phyloP scores from a whole-genome alignment of 1,284 basidiomycete genomes.

The Puccinia coronata region DNA sequence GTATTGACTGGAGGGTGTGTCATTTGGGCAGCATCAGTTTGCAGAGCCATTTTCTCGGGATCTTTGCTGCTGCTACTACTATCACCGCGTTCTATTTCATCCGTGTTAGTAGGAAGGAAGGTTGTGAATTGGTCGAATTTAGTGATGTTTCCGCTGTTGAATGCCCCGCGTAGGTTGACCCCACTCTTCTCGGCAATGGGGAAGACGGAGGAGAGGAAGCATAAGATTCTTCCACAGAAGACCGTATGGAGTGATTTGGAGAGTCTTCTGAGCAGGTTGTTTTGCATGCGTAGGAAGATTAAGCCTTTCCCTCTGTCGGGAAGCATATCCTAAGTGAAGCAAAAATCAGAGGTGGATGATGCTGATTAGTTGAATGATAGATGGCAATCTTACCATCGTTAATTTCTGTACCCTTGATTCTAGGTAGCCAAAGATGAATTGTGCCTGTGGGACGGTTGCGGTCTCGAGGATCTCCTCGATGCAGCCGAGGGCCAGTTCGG shows the following conservation, averaged over 20 bases:
- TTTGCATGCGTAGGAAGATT: constrained; percentile 76
- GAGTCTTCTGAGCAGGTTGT: constrained; percentile 78
- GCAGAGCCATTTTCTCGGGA: constrained; percentile 31
- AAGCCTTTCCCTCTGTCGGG: constrained; percentile 84
- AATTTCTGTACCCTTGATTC: constrained; percentile 35
- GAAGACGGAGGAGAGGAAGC: constrained; percentile 79
- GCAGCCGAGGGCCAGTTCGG: constrained; percentile 39
- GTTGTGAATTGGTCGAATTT: constrained; percentile 54
- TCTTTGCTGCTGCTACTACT: constrained; percentile 9
- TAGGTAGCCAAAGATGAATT: constrained; percentile 42
- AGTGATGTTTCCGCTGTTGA: constrained; percentile 66
- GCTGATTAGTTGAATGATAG: background rate
- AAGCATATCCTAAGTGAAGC: constrained; percentile 65
- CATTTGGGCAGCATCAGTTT: constrained; percentile 25
- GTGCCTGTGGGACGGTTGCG: constrained; percentile 30
- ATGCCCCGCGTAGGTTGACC: constrained; percentile 80
- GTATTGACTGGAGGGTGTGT: constrained; percentile 53
- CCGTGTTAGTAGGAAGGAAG: constrained; percentile 5
- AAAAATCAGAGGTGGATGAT: background rate
- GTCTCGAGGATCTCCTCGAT: constrained; percentile 40
- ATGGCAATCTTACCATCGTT: constrained; percentile 24
- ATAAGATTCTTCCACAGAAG: constrained; percentile 83
- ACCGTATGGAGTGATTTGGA: constrained; percentile 73
- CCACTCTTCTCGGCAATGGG: constrained; percentile 84
- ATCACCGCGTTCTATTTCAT: background rate